Conservation (phyloP, 2,329 filamentous ascomycete species). For the Colletotrichum destructivum region DNA sequence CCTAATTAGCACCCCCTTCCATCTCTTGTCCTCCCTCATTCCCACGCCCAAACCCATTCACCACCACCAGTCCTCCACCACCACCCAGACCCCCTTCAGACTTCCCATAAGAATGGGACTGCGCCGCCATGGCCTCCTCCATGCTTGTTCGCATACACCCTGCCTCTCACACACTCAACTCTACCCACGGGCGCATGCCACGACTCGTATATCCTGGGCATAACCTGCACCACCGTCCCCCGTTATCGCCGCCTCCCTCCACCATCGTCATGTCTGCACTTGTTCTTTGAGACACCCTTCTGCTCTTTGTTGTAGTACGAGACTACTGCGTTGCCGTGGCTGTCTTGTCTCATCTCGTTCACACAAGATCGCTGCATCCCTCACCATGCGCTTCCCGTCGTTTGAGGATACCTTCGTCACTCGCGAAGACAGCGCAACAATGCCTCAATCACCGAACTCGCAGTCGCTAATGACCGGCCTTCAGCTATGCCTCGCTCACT, state of each 20-base stretch:
- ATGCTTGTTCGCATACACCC: constrained; percentile 17
- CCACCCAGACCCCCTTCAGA: constrained; percentile 32
- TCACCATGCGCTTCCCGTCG: constrained; percentile 42
- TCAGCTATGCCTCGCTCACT: constrained; percentile 79
- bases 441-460: constrained; percentile 36
- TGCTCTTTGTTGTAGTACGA: background rate
- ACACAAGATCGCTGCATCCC: background rate
- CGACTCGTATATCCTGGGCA: constrained; percentile 24
- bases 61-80: background rate
- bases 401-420: constrained; percentile 38
- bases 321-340: background rate
- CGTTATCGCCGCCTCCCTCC: background rate
- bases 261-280: constrained; percentile 16
- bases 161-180: constrained; percentile 26
- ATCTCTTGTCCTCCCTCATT: constrained; percentile 10
- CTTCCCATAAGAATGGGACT: constrained; percentile 36
- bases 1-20: constrained; percentile 33
- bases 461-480: constrained; percentile 49
- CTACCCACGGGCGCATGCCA: constrained; percentile 36
- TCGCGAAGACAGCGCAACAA: constrained; percentile 18
- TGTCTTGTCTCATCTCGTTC: background rate
- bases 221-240: constrained; percentile 18
- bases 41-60: constrained; percentile 12
- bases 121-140: constrained; percentile 37
- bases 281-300: constrained; percentile 7